Evolutionary conservation across 441 rosid genomes (phyloP), one percentile per base, ranked within the genome.

Genomic region (Populus trichocarpa): DNA sequence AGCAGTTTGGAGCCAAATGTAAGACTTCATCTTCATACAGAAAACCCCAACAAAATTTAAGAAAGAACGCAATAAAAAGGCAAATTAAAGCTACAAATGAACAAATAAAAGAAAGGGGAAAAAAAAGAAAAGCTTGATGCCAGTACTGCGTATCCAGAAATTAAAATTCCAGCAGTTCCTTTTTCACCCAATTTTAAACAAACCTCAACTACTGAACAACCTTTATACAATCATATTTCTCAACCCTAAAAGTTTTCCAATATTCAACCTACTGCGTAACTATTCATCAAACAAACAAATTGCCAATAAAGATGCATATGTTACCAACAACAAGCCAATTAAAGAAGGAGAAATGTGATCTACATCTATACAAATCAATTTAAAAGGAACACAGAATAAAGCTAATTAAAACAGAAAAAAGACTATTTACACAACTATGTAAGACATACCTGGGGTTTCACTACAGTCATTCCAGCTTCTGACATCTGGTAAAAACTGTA

Each of bases 1-100:
- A 64, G 87, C 84, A 74, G 94, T 90, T 84, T 89, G 92, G 46
- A 90, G 88, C 94, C 94, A 90, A 75, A 90, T 81, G 79, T 84
- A 90, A 13, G 94, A 87, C 79, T 89, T 90, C 91, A 90, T 90
- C 91, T 87, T 71, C 46, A 78, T 33, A 75, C 70, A 77, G 9
- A 77, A 77, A 68, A 22, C 35, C 69, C 70, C 14, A 71, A 64
- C 16, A 53, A 69, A 61, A 8, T 72, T 18, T 38, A 79, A 63
- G 66, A 32, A 75, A 64, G 50, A 61, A 23, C 35, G 40, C 61
- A 72, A 35, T 66, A 22, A 18, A 38, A 9, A 69, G 28, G 68
- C 23, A 63, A 33, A 23, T 63, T 23, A 65, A 69, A 38, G 78
- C 36, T 59, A 73, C 33, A 63, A 70, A 53, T 9, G 12, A 8